Evolutionary conservation across 2,329 filamentous ascomycete species (phyloP), one percentile per base, ranked within the genome.

Genomic region (Botrytis porri): DNA sequence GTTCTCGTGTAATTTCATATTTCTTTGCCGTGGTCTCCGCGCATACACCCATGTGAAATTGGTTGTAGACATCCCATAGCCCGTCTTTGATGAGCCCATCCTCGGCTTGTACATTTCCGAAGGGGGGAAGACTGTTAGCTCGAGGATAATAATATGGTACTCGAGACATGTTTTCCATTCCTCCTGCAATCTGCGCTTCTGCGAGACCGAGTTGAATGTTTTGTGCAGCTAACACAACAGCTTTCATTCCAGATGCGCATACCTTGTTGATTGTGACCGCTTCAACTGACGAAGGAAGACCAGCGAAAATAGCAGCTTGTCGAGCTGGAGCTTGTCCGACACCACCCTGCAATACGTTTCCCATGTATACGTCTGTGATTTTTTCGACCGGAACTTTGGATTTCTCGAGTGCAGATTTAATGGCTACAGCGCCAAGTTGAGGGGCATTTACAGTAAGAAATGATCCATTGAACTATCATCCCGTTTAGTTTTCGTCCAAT

Each of bases 11-110:
- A 75, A 99, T 88, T 1, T 88, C 85, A 82, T 93, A 88, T 79
- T 95, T 95, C 86, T 97, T 97, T 65, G 93, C 96, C 2, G 95
- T 98, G 77, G 92, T 93, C 85, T 99, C 96, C 25, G 95, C 95
- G 81, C 96, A 99, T 78, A 96, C 94, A 61, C 96, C 96, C 96
- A 99, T 99, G 83, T 98, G 96, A 80, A 98, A 92, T 81, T 97
- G 89, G 82, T 97, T 94, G 83, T 98, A 99, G 22, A 97, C 95
- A 81, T 99, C 96, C 85, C 94, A 97, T 75, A 99, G 84, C 0
- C 96, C 96, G 80, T 99, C 96, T 82, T 96, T 96, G 81, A 98
- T 92, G 79, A 99, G 84, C 0, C 95, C 96, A 80, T 99, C 96
- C 82, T 97, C 92, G 83, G 97, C 85, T 83, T 92, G 92, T 77